Conservation (phyloP, 2,329 filamentous ascomycete genomes). For the Ophiocordyceps camponoti-rufipedis region DNA sequence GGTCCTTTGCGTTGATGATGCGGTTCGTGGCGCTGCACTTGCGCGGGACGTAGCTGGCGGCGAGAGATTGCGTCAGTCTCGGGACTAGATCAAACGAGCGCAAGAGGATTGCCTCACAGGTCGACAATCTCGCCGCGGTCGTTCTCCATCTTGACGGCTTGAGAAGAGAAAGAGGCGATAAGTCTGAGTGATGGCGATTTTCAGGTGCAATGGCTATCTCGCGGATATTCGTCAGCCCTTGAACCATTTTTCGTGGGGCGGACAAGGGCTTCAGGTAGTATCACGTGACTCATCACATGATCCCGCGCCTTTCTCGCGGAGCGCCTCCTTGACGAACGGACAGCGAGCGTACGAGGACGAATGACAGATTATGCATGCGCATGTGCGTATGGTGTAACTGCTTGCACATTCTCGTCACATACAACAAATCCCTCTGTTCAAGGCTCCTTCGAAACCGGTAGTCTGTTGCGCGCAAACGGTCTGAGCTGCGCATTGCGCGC, state of each 20-base stretch:
- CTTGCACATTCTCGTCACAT: neutral
- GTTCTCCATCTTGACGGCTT: constrained; percentile 82
- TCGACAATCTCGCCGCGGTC: constrained; percentile 99
- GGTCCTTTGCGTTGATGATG: constrained; percentile 99
- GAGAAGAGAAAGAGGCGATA: constrained; percentile 5
- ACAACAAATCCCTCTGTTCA: neutral
- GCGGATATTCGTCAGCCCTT: constrained; percentile 5
- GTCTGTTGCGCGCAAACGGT: constrained; percentile 10
- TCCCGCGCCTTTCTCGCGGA: constrained; percentile 12
- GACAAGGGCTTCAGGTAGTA: constrained; percentile 13
- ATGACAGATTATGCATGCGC: neutral
- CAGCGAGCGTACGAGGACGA: neutral
- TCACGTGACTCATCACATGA: constrained; percentile 19
- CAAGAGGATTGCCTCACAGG: constrained; percentile 47
- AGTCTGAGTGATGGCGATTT: constrained; percentile 6
- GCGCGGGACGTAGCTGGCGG: constrained; percentile 77
- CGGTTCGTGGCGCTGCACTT: constrained; percentile 98
- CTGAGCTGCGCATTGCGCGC: constrained; percentile 30
- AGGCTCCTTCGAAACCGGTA: constrained; percentile 2
- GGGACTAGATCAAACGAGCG: neutral
- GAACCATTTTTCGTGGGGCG: constrained; percentile 15
- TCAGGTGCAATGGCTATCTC: constrained; percentile 9
- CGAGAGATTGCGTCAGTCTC: neutral
- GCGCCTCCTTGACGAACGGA: neutral
- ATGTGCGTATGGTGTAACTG: neutral